Evolutionary conservation across 1,139 yeast species (phyloP).

Genomic region (Sugiyamaella castrensis): DNA sequence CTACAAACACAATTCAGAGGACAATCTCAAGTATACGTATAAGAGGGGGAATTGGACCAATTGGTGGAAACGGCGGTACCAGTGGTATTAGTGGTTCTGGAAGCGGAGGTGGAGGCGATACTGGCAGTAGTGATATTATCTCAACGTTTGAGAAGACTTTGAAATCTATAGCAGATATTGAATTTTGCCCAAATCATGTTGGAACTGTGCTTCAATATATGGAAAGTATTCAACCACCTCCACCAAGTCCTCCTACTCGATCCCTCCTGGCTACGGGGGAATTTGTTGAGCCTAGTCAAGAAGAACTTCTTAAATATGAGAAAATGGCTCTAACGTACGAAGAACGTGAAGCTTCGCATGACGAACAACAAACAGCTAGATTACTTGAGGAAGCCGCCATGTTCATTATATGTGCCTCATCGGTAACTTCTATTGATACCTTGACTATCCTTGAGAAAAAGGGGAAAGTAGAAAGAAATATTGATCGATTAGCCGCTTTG

Average conservation of each 20-base stretch:
- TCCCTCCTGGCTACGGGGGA: conserved; percentile 20
- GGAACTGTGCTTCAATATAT: conserved; percentile 23
- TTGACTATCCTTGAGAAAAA: conserved; percentile 27
- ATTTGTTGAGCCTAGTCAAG: conserved; percentile 15
- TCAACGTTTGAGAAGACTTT: too few species aligned
- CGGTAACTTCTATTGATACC: conserved; percentile 18
- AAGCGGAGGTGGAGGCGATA: too few species aligned
- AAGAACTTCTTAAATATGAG: conserved; percentile 17
- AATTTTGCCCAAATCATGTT: conserved; percentile 21
- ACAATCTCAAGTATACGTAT: too few species aligned
- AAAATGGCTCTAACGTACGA: conserved; percentile 13
- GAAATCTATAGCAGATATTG: too few species aligned
- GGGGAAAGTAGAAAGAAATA: conserved; percentile 19
- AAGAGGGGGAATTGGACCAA: too few species aligned
- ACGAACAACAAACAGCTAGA: conserved; percentile 18
- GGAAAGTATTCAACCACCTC: conserved; percentile 20
- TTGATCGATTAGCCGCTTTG: conserved; percentile 4
- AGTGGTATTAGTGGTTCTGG: too few species aligned
- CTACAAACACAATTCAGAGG: too few species aligned
- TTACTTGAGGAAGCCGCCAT: conserved; percentile 25
- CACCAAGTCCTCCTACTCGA: conserved; percentile 22
- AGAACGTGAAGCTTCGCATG: conserved; percentile 15
- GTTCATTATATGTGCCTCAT: conserved; percentile 21
- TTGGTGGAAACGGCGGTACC: too few species aligned
- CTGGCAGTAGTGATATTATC: too few species aligned